A percentile compares a stretch with the other conserved stretches of the same genome.
These are phyloP conservation scores for Kazachstania martiniae DNA, from an alignment of 805 yeast genomes.

Conservation along the genomic window DNA sequence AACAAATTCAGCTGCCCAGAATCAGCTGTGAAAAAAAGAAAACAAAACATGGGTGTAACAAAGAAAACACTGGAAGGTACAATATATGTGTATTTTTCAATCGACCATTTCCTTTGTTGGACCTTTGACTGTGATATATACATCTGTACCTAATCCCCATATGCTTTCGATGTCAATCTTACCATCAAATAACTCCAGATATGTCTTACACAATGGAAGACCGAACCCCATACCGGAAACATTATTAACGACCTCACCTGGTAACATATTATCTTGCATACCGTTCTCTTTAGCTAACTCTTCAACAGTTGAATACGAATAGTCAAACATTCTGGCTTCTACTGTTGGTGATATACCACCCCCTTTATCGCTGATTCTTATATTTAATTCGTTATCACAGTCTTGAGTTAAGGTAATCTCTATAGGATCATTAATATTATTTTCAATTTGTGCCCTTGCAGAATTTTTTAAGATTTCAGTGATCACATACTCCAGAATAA, in stretches of 20 bases:
- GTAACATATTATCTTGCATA: constrained; percentile 37
- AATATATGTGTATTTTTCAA: too few relatives aligned
- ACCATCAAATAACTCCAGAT: constrained; percentile 66
- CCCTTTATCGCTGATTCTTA: constrained; percentile 78
- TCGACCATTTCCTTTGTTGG: constrained; percentile 10
- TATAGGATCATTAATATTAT: constrained; percentile 25
- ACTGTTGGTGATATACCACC: constrained; percentile 71
- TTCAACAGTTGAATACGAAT: constrained; percentile 60
- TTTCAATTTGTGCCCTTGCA: constrained; percentile 79
- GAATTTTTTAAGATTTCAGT: constrained; percentile 84
- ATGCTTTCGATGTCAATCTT: constrained; percentile 56
- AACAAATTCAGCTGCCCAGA: too few relatives aligned
- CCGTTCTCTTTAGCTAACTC: constrained; percentile 21
- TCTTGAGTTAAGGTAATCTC: constrained; percentile 24
- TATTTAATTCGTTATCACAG: constrained; percentile 38
- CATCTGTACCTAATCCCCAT: constrained; percentile 73
- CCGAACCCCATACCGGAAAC: constrained; percentile 98
- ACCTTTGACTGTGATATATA: constrained; percentile 43
- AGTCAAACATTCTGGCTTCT: constrained; percentile 65
- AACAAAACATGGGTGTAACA: too few relatives aligned
- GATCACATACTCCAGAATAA: constrained; percentile 77
- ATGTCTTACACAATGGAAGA: constrained; percentile 69
- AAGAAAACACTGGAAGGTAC: too few relatives aligned
- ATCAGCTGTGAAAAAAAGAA: too few relatives aligned
- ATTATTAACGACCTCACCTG: constrained; percentile 55